Evolutionary conservation across 129 eudicot genomes (phyloP).

Genomic region (Logfia minima): DNA sequence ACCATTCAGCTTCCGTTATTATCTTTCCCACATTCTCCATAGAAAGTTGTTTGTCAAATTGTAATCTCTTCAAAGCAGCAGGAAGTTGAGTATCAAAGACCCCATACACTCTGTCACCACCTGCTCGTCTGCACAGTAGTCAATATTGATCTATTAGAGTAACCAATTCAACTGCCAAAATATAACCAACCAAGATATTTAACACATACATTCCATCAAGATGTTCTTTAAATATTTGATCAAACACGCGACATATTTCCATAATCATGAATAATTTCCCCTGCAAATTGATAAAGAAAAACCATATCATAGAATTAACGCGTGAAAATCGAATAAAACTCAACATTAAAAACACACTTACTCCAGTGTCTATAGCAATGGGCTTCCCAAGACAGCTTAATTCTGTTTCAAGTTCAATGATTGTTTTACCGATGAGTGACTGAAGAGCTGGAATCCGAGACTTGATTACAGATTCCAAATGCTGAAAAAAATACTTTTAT

Average conservation of each 20-base stretch:
- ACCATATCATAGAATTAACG: neutral
- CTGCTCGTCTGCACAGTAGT: slow-evolving; percentile 4
- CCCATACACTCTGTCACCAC: slow-evolving; percentile 10
- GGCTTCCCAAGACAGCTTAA: slow-evolving; percentile 78
- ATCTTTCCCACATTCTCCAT: slow-evolving; percentile 73
- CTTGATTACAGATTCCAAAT: slow-evolving; percentile 74
- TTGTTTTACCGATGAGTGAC: slow-evolving; percentile 65
- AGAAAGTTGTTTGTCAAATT: slow-evolving; percentile 77
- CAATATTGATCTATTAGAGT: neutral
- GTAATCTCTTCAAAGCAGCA: slow-evolving; percentile 76
- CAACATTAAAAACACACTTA: slow-evolving; percentile 28
- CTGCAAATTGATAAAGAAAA: neutral
- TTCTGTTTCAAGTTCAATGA: slow-evolving; percentile 75
- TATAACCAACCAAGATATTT: neutral
- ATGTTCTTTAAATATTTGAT: slow-evolving; percentile 7
- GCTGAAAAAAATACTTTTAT: slow-evolving; percentile 50
- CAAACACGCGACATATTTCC: slow-evolving; percentile 7
- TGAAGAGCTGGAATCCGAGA: slow-evolving; percentile 67
- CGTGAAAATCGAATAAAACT: neutral
- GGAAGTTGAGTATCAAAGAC: slow-evolving; percentile 55
- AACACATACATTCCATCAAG: slow-evolving; percentile 17
- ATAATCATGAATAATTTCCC: neutral
- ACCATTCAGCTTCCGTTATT: slow-evolving; percentile 86
- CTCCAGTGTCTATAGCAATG: slow-evolving; percentile 70
- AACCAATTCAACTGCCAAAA: neutral